phyloP scores from a whole-genome alignment of 306 rosid species.

The Sechiopsis laciniata region DNA sequence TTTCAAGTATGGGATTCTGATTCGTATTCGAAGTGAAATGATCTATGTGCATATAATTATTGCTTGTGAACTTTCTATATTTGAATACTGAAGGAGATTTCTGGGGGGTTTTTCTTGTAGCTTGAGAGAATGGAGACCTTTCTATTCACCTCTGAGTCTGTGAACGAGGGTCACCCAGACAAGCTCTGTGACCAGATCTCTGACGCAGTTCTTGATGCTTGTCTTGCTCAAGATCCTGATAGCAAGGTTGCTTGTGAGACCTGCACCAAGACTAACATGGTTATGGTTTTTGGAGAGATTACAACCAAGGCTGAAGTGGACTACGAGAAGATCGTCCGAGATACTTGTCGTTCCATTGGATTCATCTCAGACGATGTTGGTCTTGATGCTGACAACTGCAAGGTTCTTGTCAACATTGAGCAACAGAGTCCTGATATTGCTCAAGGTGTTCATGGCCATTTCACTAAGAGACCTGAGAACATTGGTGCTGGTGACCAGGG shows the following conservation, averaged over 20 bases:
- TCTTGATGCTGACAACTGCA: slow-evolving; percentile 43
- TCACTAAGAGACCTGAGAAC: slow-evolving; percentile 35
- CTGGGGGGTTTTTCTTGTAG: slow-evolving; percentile 12
- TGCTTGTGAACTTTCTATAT: not conserved
- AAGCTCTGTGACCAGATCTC: slow-evolving; percentile 37
- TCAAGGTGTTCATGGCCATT: slow-evolving; percentile 35
- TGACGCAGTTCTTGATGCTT: slow-evolving; percentile 40
- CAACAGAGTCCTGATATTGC: slow-evolving; percentile 28
- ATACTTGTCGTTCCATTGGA: slow-evolving; percentile 34
- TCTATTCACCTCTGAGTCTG: slow-evolving; percentile 42
- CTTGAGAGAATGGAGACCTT: slow-evolving; percentile 35
- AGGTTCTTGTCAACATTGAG: slow-evolving; percentile 31
- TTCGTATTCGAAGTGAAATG: too few species aligned
- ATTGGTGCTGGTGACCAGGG: slow-evolving; percentile 40
- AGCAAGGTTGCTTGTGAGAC: slow-evolving; percentile 43
- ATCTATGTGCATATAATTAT: not conserved
- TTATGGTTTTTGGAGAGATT: slow-evolving; percentile 40
- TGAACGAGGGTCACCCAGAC: slow-evolving; percentile 52
- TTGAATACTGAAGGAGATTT: not conserved
- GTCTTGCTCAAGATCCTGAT: slow-evolving; percentile 36
- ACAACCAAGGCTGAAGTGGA: slow-evolving; percentile 38
- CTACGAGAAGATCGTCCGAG: slow-evolving; percentile 42
- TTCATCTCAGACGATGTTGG: slow-evolving; percentile 40
- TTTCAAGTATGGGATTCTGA: too few species aligned
- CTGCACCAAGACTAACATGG: slow-evolving; percentile 38